These are phyloP conservation scores for Candida sanyaensis DNA, from an alignment of 1,139 yeast species.

Conservation along the genomic window DNA sequence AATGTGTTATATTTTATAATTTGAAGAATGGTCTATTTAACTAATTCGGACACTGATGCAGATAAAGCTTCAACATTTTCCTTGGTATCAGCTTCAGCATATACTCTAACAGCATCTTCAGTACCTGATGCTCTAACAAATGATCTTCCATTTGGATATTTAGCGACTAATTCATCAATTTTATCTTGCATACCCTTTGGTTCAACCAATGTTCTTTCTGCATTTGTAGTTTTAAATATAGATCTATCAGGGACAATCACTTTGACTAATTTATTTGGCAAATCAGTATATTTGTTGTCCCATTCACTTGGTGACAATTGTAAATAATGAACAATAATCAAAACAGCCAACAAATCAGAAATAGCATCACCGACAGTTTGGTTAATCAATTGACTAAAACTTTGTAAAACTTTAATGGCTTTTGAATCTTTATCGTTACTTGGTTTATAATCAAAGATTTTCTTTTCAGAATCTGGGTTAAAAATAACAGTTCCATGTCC, in stretches of 20 bases:
- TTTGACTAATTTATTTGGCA: slow-evolving; percentile 83
- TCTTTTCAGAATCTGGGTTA: slow-evolving; percentile 54
- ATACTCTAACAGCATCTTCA: slow-evolving; percentile 94
- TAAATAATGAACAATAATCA: slow-evolving; percentile 63
- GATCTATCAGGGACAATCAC: slow-evolving; percentile 83
- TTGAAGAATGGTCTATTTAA: slow-evolving; percentile 18
- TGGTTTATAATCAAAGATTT: slow-evolving; percentile 27
- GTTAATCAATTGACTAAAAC: slow-evolving; percentile 73
- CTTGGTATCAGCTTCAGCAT: slow-evolving; percentile 76
- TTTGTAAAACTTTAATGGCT: slow-evolving; percentile 54
- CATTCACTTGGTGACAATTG: slow-evolving; percentile 63
- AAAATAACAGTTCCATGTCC: slow-evolving; percentile 99
- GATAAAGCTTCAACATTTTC: slow-evolving; percentile 37
- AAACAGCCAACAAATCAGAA: slow-evolving; percentile 78
- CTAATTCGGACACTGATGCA: slow-evolving; percentile 32
- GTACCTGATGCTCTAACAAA: slow-evolving; percentile 98
- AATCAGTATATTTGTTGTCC: slow-evolving; percentile 76
- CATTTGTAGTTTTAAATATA: slow-evolving; percentile 81
- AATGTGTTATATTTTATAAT: neutral
- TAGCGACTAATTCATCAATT: slow-evolving; percentile 65
- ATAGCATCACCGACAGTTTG: slow-evolving; percentile 98
- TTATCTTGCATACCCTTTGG: slow-evolving; percentile 78
- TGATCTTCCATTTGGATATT: slow-evolving; percentile 69
- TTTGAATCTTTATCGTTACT: slow-evolving; percentile 26
- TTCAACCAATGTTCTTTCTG: slow-evolving; percentile 76